phyloP scores from a whole-genome alignment of 352 stramenopile genomes.

The Saprolegnia diclina region DNA sequence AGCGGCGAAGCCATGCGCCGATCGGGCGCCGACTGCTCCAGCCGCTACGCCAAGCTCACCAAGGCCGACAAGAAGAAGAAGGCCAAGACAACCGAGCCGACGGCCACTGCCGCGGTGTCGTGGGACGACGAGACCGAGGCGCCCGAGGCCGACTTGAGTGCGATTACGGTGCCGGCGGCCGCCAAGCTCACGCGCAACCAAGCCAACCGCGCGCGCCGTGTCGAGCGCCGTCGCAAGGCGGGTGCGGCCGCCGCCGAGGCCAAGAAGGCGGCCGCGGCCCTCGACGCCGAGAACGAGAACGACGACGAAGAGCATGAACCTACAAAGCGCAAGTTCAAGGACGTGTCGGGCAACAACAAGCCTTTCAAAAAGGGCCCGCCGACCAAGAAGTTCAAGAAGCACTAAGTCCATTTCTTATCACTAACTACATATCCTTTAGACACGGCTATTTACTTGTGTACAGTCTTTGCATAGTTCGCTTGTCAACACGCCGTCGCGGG shows the following conservation, averaged over 20 bases:
- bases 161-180: background rate
- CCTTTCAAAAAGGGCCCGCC: background rate
- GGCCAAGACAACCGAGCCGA: background rate
- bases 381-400: slow-evolving; percentile 8
- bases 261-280: slow-evolving; percentile 4
- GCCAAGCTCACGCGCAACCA: slow-evolving; percentile 15
- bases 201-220: background rate
- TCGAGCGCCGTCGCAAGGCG: slow-evolving; percentile 1
- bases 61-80: slow-evolving; percentile 11
- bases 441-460: no score
- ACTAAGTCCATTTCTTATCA: slow-evolving; percentile 13
- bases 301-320: background rate
- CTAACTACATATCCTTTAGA: background rate
- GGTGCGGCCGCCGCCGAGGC: background rate
- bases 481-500: background rate
- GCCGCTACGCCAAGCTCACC: slow-evolving; percentile 19
- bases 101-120: background rate
- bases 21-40: slow-evolving; percentile 9
- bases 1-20: slow-evolving; percentile 15
- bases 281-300: background rate
- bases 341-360: background rate
- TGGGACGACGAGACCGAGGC: slow-evolving; percentile 20
- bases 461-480: no score
- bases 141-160: background rate
- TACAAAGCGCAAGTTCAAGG: slow-evolving; percentile 9